Evolutionary conservation across 2,329 filamentous ascomycete species (phyloP).

Genomic region (Plenodomus tracheiphilus): DNA sequence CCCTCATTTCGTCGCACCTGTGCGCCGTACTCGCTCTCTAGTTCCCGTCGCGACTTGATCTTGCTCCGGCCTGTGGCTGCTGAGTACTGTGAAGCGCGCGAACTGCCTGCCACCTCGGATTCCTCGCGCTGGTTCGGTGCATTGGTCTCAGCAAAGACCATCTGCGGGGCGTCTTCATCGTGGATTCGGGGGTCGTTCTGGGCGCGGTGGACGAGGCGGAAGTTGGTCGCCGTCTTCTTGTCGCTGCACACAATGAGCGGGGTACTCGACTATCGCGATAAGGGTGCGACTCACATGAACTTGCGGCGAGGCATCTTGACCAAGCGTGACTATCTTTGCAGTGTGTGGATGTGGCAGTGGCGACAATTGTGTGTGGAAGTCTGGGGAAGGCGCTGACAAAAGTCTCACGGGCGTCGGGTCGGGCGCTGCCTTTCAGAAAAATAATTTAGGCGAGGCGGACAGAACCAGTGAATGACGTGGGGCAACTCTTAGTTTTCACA

Average conservation of each 20-base stretch:
- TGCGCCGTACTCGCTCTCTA: slow-evolving; percentile 73
- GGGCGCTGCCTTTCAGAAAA: slow-evolving; percentile 52
- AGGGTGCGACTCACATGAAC: slow-evolving; percentile 65
- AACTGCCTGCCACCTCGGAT: slow-evolving; percentile 50
- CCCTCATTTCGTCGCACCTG: slow-evolving; percentile 85
- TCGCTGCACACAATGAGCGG: slow-evolving; percentile 57
- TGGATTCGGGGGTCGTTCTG: slow-evolving; percentile 98
- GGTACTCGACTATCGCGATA: slow-evolving; percentile 10
- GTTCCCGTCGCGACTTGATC: slow-evolving; percentile 72
- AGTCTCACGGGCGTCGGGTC: slow-evolving; percentile 14
- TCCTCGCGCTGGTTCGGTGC: slow-evolving; percentile 44
- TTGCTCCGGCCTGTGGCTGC: slow-evolving; percentile 48
- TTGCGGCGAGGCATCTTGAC: slow-evolving; percentile 71
- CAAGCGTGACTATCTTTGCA: background rate
- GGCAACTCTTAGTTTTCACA: slow-evolving; percentile 25
- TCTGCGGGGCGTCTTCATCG: slow-evolving; percentile 83
- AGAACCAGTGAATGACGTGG: slow-evolving; percentile 58
- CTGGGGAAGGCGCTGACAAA: slow-evolving; percentile 38
- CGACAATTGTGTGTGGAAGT: slow-evolving; percentile 20
- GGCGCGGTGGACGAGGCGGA: slow-evolving; percentile 90
- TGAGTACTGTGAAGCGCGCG: slow-evolving; percentile 50
- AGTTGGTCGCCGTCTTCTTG: slow-evolving; percentile 92
- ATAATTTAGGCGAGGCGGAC: slow-evolving; percentile 57
- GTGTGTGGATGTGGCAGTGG: background rate
- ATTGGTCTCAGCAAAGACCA: slow-evolving; percentile 77